Base-by-base conservation (phyloP, 805 yeast genomes). In the Cephaloascus fragrans region DNA sequence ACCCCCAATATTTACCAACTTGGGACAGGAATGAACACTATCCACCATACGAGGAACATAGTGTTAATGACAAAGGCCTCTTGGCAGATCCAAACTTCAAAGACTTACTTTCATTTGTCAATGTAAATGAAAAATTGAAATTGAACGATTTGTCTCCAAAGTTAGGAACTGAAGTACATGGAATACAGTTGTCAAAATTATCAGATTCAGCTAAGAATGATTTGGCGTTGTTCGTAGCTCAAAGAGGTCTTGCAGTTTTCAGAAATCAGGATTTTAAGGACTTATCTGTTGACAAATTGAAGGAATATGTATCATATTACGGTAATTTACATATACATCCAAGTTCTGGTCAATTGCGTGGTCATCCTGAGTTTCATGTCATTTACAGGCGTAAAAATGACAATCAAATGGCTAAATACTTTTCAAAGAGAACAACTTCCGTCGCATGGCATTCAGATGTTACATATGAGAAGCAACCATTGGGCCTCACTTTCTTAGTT, bases 271-370 rank as follows among this genome's bases (percentile, higher is more conserved):
- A 66, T 50, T 66, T 66, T n/a, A 15, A 10, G 6, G 26, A 34
- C 6, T 23, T 23, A 23, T 23, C 28, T 8, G 12, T 23, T 23
- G 28, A 23, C 8, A 17, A 17, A 32, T 15, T 32, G 14, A 44
- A 57, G 36, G 59, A 66, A 16, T 66, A 52, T 46, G 70, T 68
- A 37, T 42, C 45, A 17, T 63, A 66, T 44, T 66, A 64, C 41
- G 71, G 71, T 19, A 53, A 60, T 36, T 58, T 65, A 43, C 71
- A 66, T 49, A 55, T 64, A 40, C 71, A 66, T 48, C 71, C 71
- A 31, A 63, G 68, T 12, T 62, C 68, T 3, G 67, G 67, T 1
- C 62, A 67, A 4, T 64, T 74, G 1, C 77, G 74, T 41, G 80
- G 84, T 16, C 48, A 47, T 33, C 67, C 67, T 4, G 65, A 61